Conservation (phyloP, 1,139 yeast species). For the Kodamaea alishanica region DNA sequence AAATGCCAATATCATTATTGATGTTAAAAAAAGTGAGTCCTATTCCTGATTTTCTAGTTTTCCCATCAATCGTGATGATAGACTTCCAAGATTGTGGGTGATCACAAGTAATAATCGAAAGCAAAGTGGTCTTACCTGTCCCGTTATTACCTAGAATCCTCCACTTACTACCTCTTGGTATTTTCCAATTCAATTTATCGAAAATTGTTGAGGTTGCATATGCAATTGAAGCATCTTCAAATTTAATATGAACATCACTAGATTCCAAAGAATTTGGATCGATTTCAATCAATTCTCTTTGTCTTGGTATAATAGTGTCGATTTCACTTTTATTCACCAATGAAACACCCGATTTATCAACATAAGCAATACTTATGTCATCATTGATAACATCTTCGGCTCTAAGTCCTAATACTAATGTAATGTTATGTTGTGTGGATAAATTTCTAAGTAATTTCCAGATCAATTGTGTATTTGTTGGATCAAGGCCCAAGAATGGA, state of each 20-base stretch:
- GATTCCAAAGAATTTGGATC: not conserved
- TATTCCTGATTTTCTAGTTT: slow-evolving; percentile 65
- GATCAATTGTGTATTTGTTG: slow-evolving; percentile 60
- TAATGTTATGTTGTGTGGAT: slow-evolving; percentile 23
- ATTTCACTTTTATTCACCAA: slow-evolving; percentile 1
- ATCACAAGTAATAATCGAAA: slow-evolving; percentile 84
- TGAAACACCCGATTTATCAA: slow-evolving; percentile 45
- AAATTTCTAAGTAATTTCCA: slow-evolving; percentile 32
- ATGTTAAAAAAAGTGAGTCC: slow-evolving; percentile 73
- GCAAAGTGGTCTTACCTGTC: slow-evolving; percentile 84
- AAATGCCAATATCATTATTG: slow-evolving; percentile 75
- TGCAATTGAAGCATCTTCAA: slow-evolving; percentile 60
- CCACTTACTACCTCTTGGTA: slow-evolving; percentile 76
- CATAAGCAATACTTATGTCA: slow-evolving; percentile 52
- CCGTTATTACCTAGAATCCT: slow-evolving; percentile 89
- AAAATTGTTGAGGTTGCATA: slow-evolving; percentile 64
- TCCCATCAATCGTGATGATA: slow-evolving; percentile 60
- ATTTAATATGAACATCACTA: slow-evolving; percentile 45
- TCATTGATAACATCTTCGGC: slow-evolving; percentile 61
- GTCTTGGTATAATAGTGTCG: not conserved
- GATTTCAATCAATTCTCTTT: slow-evolving; percentile 1
- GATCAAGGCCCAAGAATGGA: slow-evolving; percentile 89
- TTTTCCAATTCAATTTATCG: slow-evolving; percentile 59
- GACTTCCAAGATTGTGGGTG: slow-evolving; percentile 96
- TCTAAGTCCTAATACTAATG: slow-evolving; percentile 68